A percentile compares a stretch with the other conserved stretches of the same genome.
phyloP scores from a whole-genome alignment of 1,284 basidiomycete genomes.

The Rhodotorula sp. region DNA sequence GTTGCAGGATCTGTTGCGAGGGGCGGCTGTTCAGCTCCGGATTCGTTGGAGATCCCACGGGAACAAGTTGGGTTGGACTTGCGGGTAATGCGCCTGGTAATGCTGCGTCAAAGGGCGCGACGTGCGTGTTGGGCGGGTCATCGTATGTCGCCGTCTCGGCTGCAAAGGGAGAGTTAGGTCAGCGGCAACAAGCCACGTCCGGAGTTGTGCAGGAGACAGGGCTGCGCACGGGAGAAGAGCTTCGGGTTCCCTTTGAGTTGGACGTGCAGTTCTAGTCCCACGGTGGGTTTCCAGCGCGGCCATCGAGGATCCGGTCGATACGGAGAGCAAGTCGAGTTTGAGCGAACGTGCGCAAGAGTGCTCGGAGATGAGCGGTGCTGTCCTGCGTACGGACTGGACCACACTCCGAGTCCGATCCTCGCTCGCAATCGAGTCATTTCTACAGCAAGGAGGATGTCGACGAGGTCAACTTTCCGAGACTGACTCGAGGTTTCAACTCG shows the following conservation, averaged over 20 bases:
- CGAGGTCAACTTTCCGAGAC: background rate
- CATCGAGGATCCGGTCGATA: constrained; percentile 12
- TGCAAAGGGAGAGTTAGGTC: constrained; percentile 43
- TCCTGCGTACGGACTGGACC: constrained; percentile 6
- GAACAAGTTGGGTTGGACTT: constrained; percentile 43
- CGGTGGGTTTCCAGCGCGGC: constrained; percentile 45
- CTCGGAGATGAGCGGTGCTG: too few relatives aligned
- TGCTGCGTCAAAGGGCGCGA: constrained; percentile 82
- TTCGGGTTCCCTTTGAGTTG: constrained; percentile 85
- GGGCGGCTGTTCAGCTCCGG: too few relatives aligned
- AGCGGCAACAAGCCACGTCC: too few relatives aligned
- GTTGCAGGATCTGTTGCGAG: constrained; percentile 64
- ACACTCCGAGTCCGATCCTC: background rate
- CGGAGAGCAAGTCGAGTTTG: background rate
- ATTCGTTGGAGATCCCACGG: too few relatives aligned
- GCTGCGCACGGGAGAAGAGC: constrained; percentile 84
- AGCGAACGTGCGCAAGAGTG: too few relatives aligned
- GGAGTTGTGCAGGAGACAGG: too few relatives aligned
- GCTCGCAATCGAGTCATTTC: background rate
- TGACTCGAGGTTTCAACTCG: background rate
- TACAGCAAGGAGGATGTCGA: too few relatives aligned
- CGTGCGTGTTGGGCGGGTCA: constrained; percentile 66
- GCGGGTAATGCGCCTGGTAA: constrained; percentile 92
- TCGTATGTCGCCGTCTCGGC: constrained; percentile 59
- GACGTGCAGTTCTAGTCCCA: constrained; percentile 94